phyloP scores from a whole-genome alignment of 78 protist species.

The Dictyostelium firmibasis region DNA sequence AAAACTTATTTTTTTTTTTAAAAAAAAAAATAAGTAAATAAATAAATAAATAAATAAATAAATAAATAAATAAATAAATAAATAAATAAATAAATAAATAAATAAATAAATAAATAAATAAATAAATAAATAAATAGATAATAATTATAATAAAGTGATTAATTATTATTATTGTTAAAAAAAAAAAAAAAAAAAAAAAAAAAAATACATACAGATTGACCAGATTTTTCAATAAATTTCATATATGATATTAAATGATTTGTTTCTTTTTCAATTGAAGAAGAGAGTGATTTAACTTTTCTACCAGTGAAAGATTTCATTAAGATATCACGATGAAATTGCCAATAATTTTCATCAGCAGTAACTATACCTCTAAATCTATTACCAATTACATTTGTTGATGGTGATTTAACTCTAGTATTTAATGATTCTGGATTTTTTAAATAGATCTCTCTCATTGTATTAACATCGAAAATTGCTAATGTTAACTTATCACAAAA shows the following conservation, averaged over 20 bases:
- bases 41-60: background rate
- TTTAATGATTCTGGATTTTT: constrained; percentile 1
- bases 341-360: constrained; percentile 13
- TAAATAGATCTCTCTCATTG: background rate
- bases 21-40: background rate
- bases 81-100: too few species aligned
- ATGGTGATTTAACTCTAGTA: background rate
- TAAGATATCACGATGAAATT: background rate
- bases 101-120: too few species aligned
- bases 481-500: background rate
- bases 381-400: background rate
- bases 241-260: background rate
- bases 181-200: too few species aligned
- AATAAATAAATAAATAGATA: too few species aligned
- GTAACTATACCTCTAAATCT: background rate
- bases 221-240: constrained; percentile 15
- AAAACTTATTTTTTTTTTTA: background rate
- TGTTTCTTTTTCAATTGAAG: constrained; percentile 12
- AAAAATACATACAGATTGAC: background rate
- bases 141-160: too few species aligned
- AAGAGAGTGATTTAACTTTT: background rate
- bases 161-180: too few species aligned
- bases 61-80: background rate
- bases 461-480: background rate
- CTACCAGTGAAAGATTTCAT: background rate